Conservation (phyloP, 1,284 basidiomycete species). For the Rhodotorula sp. region DNA sequence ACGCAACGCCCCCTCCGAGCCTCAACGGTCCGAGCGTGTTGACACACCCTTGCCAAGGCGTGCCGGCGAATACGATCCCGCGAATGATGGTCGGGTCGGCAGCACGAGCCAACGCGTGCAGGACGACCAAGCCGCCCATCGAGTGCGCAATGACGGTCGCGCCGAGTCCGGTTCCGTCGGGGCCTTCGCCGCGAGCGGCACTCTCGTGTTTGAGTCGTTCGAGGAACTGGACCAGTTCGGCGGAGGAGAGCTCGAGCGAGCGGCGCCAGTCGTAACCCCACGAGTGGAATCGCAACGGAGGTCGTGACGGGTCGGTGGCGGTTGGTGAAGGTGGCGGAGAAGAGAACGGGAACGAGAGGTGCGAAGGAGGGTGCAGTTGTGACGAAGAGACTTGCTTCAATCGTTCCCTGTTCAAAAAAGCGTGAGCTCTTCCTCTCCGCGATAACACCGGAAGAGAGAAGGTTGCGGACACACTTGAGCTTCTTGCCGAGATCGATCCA, state of each 20-base stretch:
- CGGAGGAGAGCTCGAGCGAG: constrained; percentile 31
- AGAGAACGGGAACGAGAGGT: constrained; percentile 10
- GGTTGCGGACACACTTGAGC: constrained; percentile 28
- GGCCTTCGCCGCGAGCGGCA: constrained; percentile 27
- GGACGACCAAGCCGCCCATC: constrained; percentile 49
- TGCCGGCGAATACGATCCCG: constrained; percentile 46
- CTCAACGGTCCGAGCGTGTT: constrained; percentile 48
- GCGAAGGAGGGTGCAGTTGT: neutral
- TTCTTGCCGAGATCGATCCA: constrained; percentile 47
- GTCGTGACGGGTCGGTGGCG: neutral
- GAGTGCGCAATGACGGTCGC: constrained; percentile 49
- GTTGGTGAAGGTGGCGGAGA: neutral
- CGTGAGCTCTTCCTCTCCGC: neutral
- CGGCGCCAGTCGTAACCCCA: constrained; percentile 49
- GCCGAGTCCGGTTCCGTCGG: constrained; percentile 38
- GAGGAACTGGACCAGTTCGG: constrained; percentile 28
- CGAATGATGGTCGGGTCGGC: constrained; percentile 47
- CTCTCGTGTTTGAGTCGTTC: constrained; percentile 42
- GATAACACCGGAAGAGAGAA: no score
- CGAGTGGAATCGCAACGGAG: constrained; percentile 39
- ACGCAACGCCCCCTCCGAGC: constrained; percentile 46
- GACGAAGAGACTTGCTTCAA: constrained; percentile 11
- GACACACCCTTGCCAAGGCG: constrained; percentile 42
- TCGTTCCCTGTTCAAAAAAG: constrained; percentile 12
- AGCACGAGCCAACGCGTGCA: constrained; percentile 46